Percentiles rank a stretch among this genome's conserved stretches.
These are phyloP conservation scores for Sutorius eximius DNA, from an alignment of 1,284 basidiomycete genomes.

Conservation along the genomic window DNA sequence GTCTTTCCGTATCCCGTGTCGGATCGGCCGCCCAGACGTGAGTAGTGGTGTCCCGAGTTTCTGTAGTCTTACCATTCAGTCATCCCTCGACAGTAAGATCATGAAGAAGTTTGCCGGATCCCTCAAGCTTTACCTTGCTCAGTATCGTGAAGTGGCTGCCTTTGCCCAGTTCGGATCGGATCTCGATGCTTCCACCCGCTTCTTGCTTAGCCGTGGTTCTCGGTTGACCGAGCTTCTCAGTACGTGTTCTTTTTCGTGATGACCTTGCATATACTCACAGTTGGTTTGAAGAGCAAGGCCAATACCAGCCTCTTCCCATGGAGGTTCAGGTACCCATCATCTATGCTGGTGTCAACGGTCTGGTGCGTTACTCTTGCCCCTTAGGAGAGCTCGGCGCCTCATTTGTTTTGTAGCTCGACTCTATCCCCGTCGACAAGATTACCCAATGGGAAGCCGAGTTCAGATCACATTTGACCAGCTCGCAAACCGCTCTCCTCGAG, in stretches of 20 bases:
- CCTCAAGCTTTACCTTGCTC: conserved; percentile 98
- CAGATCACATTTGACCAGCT: conserved; percentile 76
- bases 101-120: conserved; percentile 99
- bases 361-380: conserved; percentile 49
- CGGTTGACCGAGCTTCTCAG: conserved; percentile 98
- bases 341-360: conserved; percentile 99
- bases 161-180: conserved; percentile 99
- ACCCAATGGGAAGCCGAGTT: conserved; percentile 92
- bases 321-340: conserved; percentile 98
- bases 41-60: conserved; percentile 29
- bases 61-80: conserved; percentile 6
- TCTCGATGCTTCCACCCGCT: conserved; percentile 97
- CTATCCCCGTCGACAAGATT: conserved; percentile 93
- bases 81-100: conserved; percentile 66
- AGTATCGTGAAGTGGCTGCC: conserved; percentile 99
- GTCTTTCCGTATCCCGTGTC: conserved; percentile 99
- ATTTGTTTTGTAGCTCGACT: conserved; percentile 62
- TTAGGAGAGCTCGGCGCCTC: background rate
- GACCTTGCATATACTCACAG: conserved; percentile 6
- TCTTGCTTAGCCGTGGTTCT: conserved; percentile 95
- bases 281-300: conserved; percentile 79
- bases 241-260: conserved; percentile 38
- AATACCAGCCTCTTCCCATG: conserved; percentile 90
- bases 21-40: conserved; percentile 98
- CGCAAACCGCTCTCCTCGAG: conserved; percentile 70